These are phyloP conservation scores for Litsea cubeba DNA, from an alignment of 164 flowering plant genomes.

Conservation along the genomic window DNA sequence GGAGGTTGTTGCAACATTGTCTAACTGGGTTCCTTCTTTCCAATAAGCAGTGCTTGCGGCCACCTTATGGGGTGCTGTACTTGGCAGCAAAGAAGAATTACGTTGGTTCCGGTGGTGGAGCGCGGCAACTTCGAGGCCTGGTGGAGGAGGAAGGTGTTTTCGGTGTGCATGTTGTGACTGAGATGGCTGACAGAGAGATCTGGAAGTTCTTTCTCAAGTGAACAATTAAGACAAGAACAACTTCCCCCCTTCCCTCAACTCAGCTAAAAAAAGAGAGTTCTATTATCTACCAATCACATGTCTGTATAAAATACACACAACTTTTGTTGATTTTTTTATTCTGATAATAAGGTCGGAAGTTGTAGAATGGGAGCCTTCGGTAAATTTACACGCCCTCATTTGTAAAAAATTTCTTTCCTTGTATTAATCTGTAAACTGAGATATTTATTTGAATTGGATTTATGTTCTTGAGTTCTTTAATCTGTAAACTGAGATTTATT, in stretches of 20 bases:
- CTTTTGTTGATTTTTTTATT: slow-evolving; percentile 4
- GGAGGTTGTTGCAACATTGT: too few species aligned
- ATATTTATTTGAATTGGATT: too few species aligned
- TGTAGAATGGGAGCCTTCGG: background rate
- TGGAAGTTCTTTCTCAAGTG: slow-evolving; percentile 87
- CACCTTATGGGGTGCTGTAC: slow-evolving; percentile 85
- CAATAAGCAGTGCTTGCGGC: slow-evolving; percentile 62
- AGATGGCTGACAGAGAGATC: slow-evolving; percentile 62
- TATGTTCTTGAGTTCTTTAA: background rate
- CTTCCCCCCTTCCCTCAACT: background rate
- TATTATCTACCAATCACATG: background rate
- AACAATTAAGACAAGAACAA: background rate
- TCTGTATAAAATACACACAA: background rate
- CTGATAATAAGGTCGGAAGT: background rate
- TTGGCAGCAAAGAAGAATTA: slow-evolving; percentile 67
- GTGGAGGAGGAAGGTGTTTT: slow-evolving; percentile 80
- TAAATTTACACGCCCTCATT: background rate
- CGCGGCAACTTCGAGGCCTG: slow-evolving; percentile 50
- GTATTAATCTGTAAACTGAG: background rate
- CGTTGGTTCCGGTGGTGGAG: slow-evolving; percentile 57
- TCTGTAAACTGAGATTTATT: background rate
- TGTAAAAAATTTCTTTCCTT: background rate
- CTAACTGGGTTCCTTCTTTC: background rate
- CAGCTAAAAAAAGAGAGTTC: too few species aligned
- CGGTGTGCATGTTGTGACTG: slow-evolving; percentile 70